phyloP scores from a whole-genome alignment of 192 early-diverging fungal genomes.

The Mortierella hygrophila region DNA sequence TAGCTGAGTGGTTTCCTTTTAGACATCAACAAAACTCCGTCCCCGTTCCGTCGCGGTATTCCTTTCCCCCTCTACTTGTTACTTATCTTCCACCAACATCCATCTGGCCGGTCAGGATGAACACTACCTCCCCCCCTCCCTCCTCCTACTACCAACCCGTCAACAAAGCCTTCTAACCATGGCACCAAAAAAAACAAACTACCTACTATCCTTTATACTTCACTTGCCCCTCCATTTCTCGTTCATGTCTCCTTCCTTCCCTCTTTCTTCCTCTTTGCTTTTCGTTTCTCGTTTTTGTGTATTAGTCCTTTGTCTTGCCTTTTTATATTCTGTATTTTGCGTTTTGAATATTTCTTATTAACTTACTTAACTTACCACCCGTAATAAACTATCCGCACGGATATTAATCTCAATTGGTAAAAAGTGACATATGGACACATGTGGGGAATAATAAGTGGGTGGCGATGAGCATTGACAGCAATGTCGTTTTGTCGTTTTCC shows the following conservation, averaged over 20 bases:
- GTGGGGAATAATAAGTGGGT: not conserved
- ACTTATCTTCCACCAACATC: not conserved
- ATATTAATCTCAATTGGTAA: not conserved
- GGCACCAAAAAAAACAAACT: not conserved
- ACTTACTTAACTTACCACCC: not conserved
- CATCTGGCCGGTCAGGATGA: not conserved
- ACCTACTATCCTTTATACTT: not conserved
- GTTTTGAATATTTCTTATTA: not conserved
- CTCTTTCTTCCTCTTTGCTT: not conserved
- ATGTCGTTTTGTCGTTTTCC: not conserved
- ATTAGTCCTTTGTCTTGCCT: not conserved
- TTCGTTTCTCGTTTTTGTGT: not conserved
- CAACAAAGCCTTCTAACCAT: not conserved
- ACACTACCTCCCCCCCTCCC: not conserved
- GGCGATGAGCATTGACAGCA: not conserved
- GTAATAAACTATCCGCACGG: not conserved
- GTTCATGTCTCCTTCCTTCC: not conserved
- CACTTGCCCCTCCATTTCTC: not conserved
- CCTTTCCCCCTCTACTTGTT: not conserved
- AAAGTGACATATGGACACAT: not conserved
- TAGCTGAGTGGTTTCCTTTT: not conserved
- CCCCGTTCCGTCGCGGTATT: not conserved
- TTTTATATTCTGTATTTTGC: conserved; percentile 1
- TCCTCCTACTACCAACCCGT: not conserved
- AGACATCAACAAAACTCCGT: not conserved